Conservation (phyloP, 768 basidiomycete species). For the Cyathus striatus region DNA sequence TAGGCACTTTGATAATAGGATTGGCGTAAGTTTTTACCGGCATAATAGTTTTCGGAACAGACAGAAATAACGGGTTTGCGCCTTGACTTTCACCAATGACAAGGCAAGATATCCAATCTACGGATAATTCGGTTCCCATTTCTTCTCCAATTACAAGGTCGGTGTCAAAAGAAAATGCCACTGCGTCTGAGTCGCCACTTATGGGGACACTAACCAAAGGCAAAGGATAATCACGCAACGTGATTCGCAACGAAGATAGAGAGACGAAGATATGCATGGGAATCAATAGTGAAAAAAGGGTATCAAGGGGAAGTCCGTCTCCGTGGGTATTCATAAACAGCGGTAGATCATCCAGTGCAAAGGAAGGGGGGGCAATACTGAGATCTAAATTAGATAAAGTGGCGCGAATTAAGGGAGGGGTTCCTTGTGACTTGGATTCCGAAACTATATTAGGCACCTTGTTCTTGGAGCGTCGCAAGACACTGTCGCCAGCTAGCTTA, state of each 20-base stretch:
- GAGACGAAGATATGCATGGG: constrained; percentile 77
- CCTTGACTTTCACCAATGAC: constrained; percentile 52
- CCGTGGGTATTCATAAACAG: constrained; percentile 68
- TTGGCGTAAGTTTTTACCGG: constrained; percentile 89
- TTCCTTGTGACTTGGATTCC: constrained; percentile 22
- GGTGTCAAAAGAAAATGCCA: constrained; percentile 62
- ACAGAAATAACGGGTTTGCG: constrained; percentile 48
- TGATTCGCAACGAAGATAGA: constrained; percentile 52
- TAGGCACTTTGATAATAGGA: constrained; percentile 64
- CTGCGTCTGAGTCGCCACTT: constrained; percentile 24
- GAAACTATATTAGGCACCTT: constrained; percentile 40
- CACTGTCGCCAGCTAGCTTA: constrained; percentile 33
- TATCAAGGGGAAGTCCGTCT: constrained; percentile 60
- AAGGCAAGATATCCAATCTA: constrained; percentile 67
- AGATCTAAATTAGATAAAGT: constrained; percentile 57
- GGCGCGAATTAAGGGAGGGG: constrained; percentile 69
- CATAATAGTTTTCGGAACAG: constrained; percentile 89
- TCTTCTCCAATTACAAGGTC: constrained; percentile 88
- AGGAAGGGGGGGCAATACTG: constrained; percentile 52
- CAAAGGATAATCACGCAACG: constrained; percentile 84
- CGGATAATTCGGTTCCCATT: constrained; percentile 60
- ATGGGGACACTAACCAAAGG: constrained; percentile 75
- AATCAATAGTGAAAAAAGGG: constrained; percentile 72
- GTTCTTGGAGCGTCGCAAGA: constrained; percentile 14
- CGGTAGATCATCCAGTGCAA: constrained; percentile 46